These are phyloP conservation scores for Eruca vesicaria DNA, from an alignment of 441 rosid genomes.

Conservation along the genomic window DNA sequence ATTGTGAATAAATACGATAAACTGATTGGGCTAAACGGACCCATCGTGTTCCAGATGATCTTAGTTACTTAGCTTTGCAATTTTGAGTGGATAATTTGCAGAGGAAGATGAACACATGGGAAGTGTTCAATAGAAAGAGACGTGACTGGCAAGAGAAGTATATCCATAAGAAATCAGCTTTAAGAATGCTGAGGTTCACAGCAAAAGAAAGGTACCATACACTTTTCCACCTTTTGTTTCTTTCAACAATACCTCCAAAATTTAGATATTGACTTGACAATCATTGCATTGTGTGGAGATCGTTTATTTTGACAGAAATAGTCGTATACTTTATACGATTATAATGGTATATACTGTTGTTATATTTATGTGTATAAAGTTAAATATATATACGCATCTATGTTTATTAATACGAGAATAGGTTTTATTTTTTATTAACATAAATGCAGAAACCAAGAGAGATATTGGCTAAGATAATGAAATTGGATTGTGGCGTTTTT, in stretches of 20 bases:
- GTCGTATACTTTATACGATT: neutral
- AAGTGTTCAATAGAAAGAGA: constrained; percentile 17
- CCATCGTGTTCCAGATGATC: neutral
- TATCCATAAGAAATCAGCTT: constrained; percentile 32
- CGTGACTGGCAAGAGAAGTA: constrained; percentile 21
- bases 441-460: neutral
- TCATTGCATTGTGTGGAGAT: neutral
- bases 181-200: constrained; percentile 26
- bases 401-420: neutral
- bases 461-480: neutral
- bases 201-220: constrained; percentile 23
- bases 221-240: constrained; percentile 14
- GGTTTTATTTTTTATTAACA: neutral
- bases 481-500: neutral
- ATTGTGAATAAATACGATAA: neutral
- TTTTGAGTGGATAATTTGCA: neutral
- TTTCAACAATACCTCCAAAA: constrained; percentile 12
- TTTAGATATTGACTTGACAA: constrained; percentile 28
- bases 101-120: constrained; percentile 20
- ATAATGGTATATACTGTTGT: neutral
- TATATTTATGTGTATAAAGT: neutral
- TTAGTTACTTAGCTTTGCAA: neutral
- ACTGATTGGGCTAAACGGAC: constrained; percentile 21
- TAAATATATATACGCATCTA: neutral
- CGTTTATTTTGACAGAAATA: neutral